These are phyloP conservation scores for Pseudogymnoascus pannorum DNA, from an alignment of 2,329 filamentous ascomycete genomes.

Conservation along the genomic window DNA sequence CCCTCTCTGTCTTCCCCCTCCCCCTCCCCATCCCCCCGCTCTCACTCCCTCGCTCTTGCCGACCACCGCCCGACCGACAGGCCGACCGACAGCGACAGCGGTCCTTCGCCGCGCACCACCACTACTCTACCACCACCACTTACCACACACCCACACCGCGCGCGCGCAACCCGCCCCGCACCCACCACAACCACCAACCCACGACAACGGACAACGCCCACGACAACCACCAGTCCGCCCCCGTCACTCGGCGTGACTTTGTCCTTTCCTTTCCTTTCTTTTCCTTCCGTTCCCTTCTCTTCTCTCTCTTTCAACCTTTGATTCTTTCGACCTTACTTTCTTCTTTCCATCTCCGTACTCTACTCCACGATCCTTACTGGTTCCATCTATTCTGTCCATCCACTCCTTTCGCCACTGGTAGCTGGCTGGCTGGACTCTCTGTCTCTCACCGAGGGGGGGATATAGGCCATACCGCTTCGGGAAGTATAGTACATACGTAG, in stretches of 20 bases:
- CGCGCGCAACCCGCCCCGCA: too few relatives aligned
- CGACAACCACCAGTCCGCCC: too few relatives aligned
- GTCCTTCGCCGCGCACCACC: not conserved
- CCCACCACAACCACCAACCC: not conserved
- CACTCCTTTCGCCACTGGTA: not conserved
- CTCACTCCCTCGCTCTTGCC: not conserved
- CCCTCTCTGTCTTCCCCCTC: too few relatives aligned
- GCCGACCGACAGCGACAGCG: too few relatives aligned
- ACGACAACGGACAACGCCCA: too few relatives aligned
- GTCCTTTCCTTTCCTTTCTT: not conserved
- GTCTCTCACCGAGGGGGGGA: not conserved
- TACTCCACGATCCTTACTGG: not conserved
- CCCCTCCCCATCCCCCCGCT: too few relatives aligned
- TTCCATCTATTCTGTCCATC: too few relatives aligned
- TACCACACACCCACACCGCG: not conserved
- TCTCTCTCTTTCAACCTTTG: not conserved
- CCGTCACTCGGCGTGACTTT: not conserved
- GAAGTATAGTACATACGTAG: too few relatives aligned
- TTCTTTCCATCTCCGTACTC: too few relatives aligned
- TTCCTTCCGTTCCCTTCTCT: not conserved
- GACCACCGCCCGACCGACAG: not conserved
- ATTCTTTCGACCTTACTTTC: not conserved
- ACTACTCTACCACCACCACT: not conserved
- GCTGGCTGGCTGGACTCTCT: too few relatives aligned
- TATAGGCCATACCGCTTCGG: too few relatives aligned